A percentile compares a stretch with the other conserved stretches of the same genome.
Evolutionary conservation across 2,329 filamentous ascomycete genomes (phyloP).

Genomic region (Allantophomopsis lycopodina): DNA sequence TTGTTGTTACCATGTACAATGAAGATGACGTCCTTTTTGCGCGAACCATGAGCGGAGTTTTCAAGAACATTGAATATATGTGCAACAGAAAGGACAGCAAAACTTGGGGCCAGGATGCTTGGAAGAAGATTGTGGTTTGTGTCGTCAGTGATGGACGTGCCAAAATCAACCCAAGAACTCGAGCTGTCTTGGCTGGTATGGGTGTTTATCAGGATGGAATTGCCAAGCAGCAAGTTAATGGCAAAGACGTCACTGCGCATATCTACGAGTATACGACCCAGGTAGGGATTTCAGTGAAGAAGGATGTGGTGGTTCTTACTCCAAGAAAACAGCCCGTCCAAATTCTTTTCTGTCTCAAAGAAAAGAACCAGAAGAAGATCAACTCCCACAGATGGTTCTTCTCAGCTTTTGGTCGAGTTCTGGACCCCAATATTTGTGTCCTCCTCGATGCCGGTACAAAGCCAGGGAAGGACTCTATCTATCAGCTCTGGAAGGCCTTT

Average conservation of each 20-base stretch:
- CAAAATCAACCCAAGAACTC: constrained; percentile 89
- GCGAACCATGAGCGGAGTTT: constrained; percentile 88
- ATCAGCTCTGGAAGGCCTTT: constrained; percentile 97
- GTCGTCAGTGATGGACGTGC: constrained; percentile 93
- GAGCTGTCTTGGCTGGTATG: constrained; percentile 79
- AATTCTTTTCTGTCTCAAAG: constrained; percentile 95
- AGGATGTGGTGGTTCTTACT: constrained; percentile 72
- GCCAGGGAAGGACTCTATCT: constrained; percentile 87
- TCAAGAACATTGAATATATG: constrained; percentile 99
- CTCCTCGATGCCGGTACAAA: constrained; percentile 92
- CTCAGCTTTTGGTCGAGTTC: constrained; percentile 81
- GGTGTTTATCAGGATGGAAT: constrained; percentile 98
- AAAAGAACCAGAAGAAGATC: constrained; percentile 99
- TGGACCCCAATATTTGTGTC: constrained; percentile 94
- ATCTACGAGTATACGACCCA: constrained; percentile 94
- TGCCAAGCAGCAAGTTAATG: constrained; percentile 94
- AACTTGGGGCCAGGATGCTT: constrained; percentile 96
- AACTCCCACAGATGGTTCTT: constrained; percentile 99
- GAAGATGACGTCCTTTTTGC: constrained; percentile 95
- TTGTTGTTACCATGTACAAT: constrained; percentile 98
- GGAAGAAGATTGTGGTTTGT: constrained; percentile 99
- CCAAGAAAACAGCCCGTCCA: constrained; percentile 84
- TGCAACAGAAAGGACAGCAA: constrained; percentile 86
- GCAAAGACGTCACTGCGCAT: constrained; percentile 90
- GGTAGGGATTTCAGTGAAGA: constrained; percentile 79